Evolutionary conservation across 495 filamentous ascomycete genomes (phyloP), one percentile per base, ranked within the genome.

Genomic region (Pyrenopolyporus hunteri): DNA sequence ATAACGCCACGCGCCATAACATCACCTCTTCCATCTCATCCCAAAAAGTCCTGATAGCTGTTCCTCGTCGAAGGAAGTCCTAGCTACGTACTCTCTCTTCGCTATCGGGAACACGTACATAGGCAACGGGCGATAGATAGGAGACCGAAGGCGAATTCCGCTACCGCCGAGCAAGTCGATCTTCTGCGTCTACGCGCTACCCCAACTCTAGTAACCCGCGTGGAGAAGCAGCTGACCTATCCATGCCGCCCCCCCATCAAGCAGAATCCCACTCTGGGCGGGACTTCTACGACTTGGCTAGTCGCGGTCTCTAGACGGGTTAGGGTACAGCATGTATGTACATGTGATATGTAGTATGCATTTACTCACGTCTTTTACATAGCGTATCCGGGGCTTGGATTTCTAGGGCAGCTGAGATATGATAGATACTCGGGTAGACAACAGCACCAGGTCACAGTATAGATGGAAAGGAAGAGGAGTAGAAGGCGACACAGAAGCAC

Each of bases 131-230:
- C 11, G 6, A 35, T 35, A 35, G 17, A 22, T 37, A 39, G 43
- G 32, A 48, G 50, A 56, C 59, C 59, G 59, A 62, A 39, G 40
- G 45, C 44, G 44, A 37, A 51, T 43, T 61, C 50, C 42, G 39
- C 23, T 55, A 48, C 42, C 29, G 31, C 31, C 31, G 17, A 37
- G 44, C 29, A 36, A 22, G 55, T 55, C 58, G 19, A 62, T 62
- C 26, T 54, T n/a, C 11, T 39, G 6, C 14, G n/a, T 14, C 17
- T 25, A 48, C 42, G 22, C 60, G 53, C 60, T 64, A 64, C 54
- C 42, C 61, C 61, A 50, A 64, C 35, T 64, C 55, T 43, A 55
- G 61, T 64, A 64, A 44, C 29, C 60, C 60, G 60, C 54, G 33
- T 31, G 55, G 54, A 59, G 42, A 33, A 39, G 39, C 61, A 64